A percentile compares a stretch with the other conserved stretches of the same genome.
Conservation (phyloP, 2,329 filamentous ascomycete species). For the Monosporascus ibericus region DNA sequence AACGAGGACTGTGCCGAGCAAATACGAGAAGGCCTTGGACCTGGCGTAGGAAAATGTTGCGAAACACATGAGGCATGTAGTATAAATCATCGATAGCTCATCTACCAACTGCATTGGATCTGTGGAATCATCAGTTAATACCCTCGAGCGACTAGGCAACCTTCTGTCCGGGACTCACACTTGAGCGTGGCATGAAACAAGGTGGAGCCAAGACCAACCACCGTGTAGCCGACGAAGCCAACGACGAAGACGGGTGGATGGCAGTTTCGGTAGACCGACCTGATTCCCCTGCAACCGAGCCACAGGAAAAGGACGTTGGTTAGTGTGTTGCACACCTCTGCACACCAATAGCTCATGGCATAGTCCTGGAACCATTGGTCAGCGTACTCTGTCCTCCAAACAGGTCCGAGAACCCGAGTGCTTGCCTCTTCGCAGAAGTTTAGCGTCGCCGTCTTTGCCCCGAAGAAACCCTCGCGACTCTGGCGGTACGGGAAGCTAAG, state of each 20-base stretch:
- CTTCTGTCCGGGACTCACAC: conserved; percentile 32
- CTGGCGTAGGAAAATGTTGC: conserved; percentile 70
- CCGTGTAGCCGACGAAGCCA: conserved; percentile 46
- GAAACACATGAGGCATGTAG: conserved; percentile 49
- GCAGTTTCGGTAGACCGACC: conserved; percentile 63
- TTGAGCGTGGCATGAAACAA: conserved; percentile 53
- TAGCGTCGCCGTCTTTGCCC: conserved; percentile 62
- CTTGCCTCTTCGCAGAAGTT: conserved; percentile 77
- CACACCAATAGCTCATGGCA: conserved; percentile 69
- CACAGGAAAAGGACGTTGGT: conserved; percentile 80
- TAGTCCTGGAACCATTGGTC: conserved; percentile 35
- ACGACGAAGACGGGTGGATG: conserved; percentile 74
- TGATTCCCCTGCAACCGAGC: conserved; percentile 69
- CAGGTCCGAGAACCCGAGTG: not conserved
- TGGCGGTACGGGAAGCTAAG: conserved; percentile 26
- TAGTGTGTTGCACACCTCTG: conserved; percentile 72
- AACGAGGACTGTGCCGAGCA: conserved; percentile 52
- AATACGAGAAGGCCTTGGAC: conserved; percentile 40
- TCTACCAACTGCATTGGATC: conserved; percentile 56
- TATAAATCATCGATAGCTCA: conserved; percentile 56
- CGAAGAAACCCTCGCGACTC: conserved; percentile 53
- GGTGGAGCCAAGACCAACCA: conserved; percentile 49
- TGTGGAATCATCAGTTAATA: conserved; percentile 17
- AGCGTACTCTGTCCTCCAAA: not conserved
- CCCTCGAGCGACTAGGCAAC: not conserved